Evolutionary conservation across 1,139 yeast species (phyloP), one percentile per base, ranked within the genome.

Genomic region (Zygotorulaspora mrakii): DNA sequence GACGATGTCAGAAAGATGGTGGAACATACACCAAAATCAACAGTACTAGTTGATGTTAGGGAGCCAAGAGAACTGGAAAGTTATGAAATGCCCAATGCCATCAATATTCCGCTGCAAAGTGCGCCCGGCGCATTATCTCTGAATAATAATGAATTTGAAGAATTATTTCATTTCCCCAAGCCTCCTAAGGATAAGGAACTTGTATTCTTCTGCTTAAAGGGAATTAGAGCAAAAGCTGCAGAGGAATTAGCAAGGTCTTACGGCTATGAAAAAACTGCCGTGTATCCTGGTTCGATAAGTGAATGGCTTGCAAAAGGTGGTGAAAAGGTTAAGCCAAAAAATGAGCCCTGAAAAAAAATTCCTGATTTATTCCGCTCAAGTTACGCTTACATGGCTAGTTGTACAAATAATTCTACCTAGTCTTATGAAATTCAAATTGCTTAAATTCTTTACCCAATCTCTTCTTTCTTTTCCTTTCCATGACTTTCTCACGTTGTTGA

Each of bases 401-500:
- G 23, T 32, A 11, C 20, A 31, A 24, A 7, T 14, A 25, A 20
- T 20, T 44, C 16, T 51, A 46, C 37, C 54, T 55, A 31, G 52
- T 54, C 35, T 54, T 57, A 40, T 65, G 66, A 55, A 78, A 81
- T 57, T 82, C 89, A 70, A 89, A 73, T 59, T 77, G 79, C 63
- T 77, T 80, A 67, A 91, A 82, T 64, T 91, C 97, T 67, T 84
- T 85, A 55, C 96, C 95, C 60, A 89, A 73, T 62, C 86, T 77
- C 75, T 82, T 85, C 83, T 89, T 89, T 60, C 97, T 77, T 74
- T 89, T 85, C 61, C 96, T 77, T 66, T 88, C 96, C 75, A 91
- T 77, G 27, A 83, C 88, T 72, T 82, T 83, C 53, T 84, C 89
- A 55, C 95, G 75, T 61, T 91, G 96, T 46, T 74, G 73, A 32